These are phyloP conservation scores for Psilocybe tampanensis DNA, from an alignment of 768 basidiomycete species.

Conservation along the genomic window DNA sequence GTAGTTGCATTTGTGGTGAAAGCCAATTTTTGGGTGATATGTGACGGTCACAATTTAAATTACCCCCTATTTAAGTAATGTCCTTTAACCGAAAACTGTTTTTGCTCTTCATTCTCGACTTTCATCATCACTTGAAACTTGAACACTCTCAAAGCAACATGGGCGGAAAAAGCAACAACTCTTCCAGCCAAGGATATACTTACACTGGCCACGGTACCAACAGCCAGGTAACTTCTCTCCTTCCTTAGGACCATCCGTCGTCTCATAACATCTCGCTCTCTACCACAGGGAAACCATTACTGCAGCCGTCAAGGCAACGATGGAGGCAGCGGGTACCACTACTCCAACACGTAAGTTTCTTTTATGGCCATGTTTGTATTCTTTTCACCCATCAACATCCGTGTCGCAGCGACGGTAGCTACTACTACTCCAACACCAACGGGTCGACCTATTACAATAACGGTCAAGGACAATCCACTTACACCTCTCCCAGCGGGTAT, in stretches of 20 bases:
- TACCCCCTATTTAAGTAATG: not conserved
- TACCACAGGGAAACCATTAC: conserved; percentile 59
- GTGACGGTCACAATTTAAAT: not conserved
- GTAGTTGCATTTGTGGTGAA: not conserved
- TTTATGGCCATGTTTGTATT: no score
- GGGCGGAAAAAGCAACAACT: conserved; percentile 14
- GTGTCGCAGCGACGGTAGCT: conserved; percentile 45
- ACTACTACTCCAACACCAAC: conserved; percentile 65
- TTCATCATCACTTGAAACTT: not conserved
- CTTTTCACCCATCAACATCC: no score
- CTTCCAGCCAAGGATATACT: conserved; percentile 31
- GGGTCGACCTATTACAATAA: conserved; percentile 62
- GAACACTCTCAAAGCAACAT: not conserved
- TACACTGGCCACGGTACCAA: conserved; percentile 56
- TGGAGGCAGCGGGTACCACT: conserved; percentile 55
- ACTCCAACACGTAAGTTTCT: conserved; percentile 55
- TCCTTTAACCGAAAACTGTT: not conserved
- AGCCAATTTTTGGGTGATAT: not conserved
- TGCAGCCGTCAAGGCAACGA: conserved; percentile 51
- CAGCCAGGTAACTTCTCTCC: conserved; percentile 19
- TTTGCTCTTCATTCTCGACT: not conserved
- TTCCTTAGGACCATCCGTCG: not conserved
- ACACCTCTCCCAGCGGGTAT: conserved; percentile 48
- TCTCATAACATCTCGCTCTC: not conserved
- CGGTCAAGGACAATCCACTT: conserved; percentile 47